Percentiles rank a stretch among this genome's conserved stretches.
These are phyloP conservation scores for Psophocarpus tetragonolobus DNA, from an alignment of 306 rosid species.

Conservation along the genomic window DNA sequence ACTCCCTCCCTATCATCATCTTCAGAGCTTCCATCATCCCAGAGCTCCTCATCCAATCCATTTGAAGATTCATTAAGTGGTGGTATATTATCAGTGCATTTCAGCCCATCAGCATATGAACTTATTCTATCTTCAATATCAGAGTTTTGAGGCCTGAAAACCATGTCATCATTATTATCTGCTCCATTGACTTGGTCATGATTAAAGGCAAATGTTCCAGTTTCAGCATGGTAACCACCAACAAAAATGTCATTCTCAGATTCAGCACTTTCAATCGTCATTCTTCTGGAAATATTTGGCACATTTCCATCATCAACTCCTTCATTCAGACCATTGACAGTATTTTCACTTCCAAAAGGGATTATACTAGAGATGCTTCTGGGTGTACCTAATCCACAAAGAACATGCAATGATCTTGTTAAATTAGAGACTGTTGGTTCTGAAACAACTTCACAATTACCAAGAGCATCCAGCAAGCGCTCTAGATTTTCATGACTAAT, in stretches of 20 bases:
- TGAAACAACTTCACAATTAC: conserved; percentile 48
- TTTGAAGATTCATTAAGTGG: conserved; percentile 21
- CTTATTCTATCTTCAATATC: conserved; percentile 29
- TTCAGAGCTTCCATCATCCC: conserved; percentile 40
- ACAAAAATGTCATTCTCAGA: conserved; percentile 29
- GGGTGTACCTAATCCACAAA: conserved; percentile 42
- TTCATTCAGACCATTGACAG: conserved; percentile 27
- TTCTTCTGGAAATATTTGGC: conserved; percentile 32
- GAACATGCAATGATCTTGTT: conserved; percentile 55
- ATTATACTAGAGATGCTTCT: conserved; percentile 41
- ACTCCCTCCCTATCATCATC: conserved; percentile 44
- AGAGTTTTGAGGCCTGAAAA: conserved; percentile 29
- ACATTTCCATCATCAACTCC: conserved; percentile 27
- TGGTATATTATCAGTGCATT: conserved; percentile 27
- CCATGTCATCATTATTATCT: conserved; percentile 25
- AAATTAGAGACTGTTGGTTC: conserved; percentile 76
- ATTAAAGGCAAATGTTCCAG: conserved; percentile 8
- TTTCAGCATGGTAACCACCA: conserved; percentile 25
- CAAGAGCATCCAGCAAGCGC: conserved; percentile 53
- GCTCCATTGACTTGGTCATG: conserved; percentile 27
- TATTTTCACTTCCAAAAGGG: conserved; percentile 31
- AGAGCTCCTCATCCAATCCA: conserved; percentile 24
- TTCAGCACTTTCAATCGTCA: conserved; percentile 34
- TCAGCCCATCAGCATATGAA: background rate
- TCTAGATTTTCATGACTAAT: conserved; percentile 49